These are phyloP conservation scores for Malassezia furfur DNA, from an alignment of 1,284 basidiomycete genomes.

Conservation along the genomic window DNA sequence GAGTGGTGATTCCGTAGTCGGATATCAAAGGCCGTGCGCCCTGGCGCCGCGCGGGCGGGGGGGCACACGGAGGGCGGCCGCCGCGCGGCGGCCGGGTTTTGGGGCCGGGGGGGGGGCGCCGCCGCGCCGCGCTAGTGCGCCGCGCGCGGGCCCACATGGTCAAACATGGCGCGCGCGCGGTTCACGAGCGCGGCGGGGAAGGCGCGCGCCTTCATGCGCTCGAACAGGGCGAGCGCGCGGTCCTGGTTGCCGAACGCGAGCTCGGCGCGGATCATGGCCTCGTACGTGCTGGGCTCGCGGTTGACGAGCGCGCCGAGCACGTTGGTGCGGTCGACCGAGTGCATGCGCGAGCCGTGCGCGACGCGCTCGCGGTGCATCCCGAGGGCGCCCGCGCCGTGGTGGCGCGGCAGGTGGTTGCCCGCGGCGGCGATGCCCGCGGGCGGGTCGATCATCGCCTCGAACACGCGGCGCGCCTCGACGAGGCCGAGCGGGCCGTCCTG, in stretches of 20 bases:
- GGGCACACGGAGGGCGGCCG: too few relatives aligned
- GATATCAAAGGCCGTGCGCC: too few relatives aligned
- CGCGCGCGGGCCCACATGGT: not conserved
- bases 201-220: constrained; percentile 62
- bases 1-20: not conserved
- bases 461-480: constrained; percentile 53
- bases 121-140: too few relatives aligned
- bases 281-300: constrained; percentile 80
- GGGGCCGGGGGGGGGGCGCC: too few relatives aligned
- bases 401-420: constrained; percentile 64
- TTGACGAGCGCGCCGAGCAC: constrained; percentile 59
- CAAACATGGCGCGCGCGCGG: constrained; percentile 30
- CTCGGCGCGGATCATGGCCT: constrained; percentile 89
- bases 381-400: constrained; percentile 49
- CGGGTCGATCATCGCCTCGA: constrained; percentile 79
- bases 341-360: not conserved
- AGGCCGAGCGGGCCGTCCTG: constrained; percentile 64
- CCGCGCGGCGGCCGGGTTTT: too few relatives aligned
- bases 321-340: constrained; percentile 9
- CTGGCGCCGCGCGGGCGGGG: too few relatives aligned
- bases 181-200: constrained; percentile 49
- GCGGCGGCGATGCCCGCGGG: constrained; percentile 75
- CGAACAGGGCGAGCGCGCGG: constrained; percentile 62
- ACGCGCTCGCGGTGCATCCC: constrained; percentile 47
- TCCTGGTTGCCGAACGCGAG: constrained; percentile 66